Percentiles rank a stretch among this genome's conserved stretches.
Evolutionary conservation across 441 rosid species (phyloP).

Genomic region (Viola pubescens): DNA sequence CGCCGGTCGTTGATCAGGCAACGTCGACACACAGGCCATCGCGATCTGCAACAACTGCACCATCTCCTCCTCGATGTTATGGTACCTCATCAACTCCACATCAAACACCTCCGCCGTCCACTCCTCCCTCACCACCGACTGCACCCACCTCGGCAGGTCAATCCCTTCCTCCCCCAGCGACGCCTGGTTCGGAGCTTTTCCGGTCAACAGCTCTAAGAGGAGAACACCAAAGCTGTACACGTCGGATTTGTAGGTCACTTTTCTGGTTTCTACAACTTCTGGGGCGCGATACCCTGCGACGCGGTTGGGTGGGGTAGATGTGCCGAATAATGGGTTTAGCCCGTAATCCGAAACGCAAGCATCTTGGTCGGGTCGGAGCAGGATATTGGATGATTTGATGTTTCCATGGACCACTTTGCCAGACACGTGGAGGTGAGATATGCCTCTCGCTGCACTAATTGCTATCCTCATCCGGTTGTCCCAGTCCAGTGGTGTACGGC

Average conservation of each 20-base stretch:
- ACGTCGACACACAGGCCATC: slow-evolving; percentile 71
- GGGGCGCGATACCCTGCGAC: slow-evolving; percentile 90
- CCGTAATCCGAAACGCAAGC: slow-evolving; percentile 70
- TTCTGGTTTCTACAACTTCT: slow-evolving; percentile 68
- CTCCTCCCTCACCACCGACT: slow-evolving; percentile 86
- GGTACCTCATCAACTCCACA: slow-evolving; percentile 77
- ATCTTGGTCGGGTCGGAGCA: slow-evolving; percentile 61
- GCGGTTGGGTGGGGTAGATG: slow-evolving; percentile 49
- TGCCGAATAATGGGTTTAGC: slow-evolving; percentile 57
- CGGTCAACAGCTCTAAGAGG: slow-evolving; percentile 70
- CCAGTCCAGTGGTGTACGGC: slow-evolving; percentile 87
- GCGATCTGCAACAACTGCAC: slow-evolving; percentile 91
- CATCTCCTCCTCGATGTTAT: slow-evolving; percentile 94
- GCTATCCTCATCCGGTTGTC: slow-evolving; percentile 83
- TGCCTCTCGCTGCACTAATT: slow-evolving; percentile 55
- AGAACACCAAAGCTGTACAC: slow-evolving; percentile 92
- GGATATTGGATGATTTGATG: slow-evolving; percentile 79
- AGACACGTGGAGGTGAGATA: slow-evolving; percentile 58
- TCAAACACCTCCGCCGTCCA: slow-evolving; percentile 99
- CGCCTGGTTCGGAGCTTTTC: slow-evolving; percentile 87
- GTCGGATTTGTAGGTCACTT: slow-evolving; percentile 67
- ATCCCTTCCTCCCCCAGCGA: slow-evolving; percentile 88
- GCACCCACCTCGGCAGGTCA: slow-evolving; percentile 93
- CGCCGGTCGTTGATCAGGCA: slow-evolving; percentile 81
- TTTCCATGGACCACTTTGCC: slow-evolving; percentile 79